phyloP scores from a whole-genome alignment of 441 rosid genomes.

The Syzygium syzygioides region DNA sequence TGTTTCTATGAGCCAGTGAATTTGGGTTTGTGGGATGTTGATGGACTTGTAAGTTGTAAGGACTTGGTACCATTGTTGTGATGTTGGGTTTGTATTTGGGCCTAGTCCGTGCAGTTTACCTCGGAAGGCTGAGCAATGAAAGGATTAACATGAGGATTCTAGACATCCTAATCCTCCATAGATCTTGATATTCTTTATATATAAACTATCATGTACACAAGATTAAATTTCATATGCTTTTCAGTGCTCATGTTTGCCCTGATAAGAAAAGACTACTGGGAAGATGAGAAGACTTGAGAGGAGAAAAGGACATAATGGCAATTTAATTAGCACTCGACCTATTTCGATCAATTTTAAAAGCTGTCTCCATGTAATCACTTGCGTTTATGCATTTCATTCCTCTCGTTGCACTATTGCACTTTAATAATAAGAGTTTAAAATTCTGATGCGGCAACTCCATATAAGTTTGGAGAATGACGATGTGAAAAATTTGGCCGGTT shows the following conservation, averaged over 20 bases:
- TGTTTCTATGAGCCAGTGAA: neutral
- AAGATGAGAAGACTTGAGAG: neutral
- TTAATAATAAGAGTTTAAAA: neutral
- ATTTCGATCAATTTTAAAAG: neutral
- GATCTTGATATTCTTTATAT: neutral
- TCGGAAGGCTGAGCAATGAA: neutral
- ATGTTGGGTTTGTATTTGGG: neutral
- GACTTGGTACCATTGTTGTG: neutral
- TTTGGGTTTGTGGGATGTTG: neutral
- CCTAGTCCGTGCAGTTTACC: neutral
- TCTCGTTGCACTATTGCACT: neutral
- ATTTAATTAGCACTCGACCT: neutral
- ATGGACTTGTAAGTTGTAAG: neutral
- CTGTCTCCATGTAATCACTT: neutral
- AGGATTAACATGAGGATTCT: neutral
- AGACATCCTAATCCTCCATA: neutral
- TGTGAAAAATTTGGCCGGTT: accelerated
- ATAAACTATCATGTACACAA: neutral
- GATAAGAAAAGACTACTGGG: neutral
- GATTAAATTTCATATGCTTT: neutral
- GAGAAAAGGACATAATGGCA: neutral
- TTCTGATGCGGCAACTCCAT: neutral
- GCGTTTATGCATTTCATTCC: neutral
- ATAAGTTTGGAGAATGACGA: neutral
- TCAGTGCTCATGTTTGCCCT: neutral